phyloP scores from a whole-genome alignment of 2,329 filamentous ascomycete genomes.

The Aspergillus fijiensis region DNA sequence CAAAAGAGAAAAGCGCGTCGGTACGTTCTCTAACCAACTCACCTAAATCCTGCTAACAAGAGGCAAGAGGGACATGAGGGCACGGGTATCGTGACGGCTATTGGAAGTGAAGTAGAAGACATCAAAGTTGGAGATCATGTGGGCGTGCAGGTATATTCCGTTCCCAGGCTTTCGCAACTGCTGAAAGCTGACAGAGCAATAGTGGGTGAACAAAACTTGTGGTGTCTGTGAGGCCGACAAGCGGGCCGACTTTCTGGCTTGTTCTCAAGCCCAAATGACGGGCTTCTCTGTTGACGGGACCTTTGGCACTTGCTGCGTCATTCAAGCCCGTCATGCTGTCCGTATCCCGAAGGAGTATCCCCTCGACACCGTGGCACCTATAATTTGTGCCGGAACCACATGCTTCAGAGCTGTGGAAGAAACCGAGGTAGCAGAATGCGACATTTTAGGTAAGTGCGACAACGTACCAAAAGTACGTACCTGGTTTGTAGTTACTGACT shows the following conservation, averaged over 20 bases:
- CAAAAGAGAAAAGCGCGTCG: neutral
- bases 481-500: too few species aligned
- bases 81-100: neutral
- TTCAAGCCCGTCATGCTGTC: conserved; percentile 1
- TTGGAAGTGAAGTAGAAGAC: conserved; percentile 1
- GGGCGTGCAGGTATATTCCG: conserved; percentile 2
- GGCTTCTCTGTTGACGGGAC: conserved; percentile 4
- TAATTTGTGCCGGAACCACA: conserved; percentile 2
- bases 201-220: conserved; percentile 8
- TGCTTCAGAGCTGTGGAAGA: conserved; percentile 7
- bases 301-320: neutral
- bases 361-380: conserved; percentile 4
- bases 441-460: neutral
- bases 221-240: conserved; percentile 2
- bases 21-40: neutral
- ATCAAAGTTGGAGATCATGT: conserved; percentile 3
- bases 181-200: neutral
- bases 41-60: neutral
- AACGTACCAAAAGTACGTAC: too few species aligned
- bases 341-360: conserved; percentile 1
- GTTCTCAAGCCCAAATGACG: neutral
- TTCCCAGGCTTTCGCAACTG: neutral
- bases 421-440: neutral
- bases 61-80: conserved; percentile 5
- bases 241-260: neutral